Conservation (phyloP, 441 rosid species). For the Isatis lusitanica region DNA sequence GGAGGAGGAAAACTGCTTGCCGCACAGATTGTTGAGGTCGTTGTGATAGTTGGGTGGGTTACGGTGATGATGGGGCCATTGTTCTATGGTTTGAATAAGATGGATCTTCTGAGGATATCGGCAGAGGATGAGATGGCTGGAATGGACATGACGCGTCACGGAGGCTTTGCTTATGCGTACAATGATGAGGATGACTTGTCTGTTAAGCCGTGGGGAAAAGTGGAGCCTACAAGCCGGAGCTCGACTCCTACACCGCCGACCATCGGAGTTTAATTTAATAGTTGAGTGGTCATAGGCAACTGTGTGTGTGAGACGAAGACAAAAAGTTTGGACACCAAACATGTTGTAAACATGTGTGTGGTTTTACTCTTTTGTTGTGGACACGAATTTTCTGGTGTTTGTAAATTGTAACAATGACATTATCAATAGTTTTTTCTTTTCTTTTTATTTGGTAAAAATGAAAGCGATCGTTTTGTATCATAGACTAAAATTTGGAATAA, state of each 20-base stretch:
- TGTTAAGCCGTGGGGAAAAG: slow-evolving; percentile 34
- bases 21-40: slow-evolving; percentile 45
- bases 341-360: slow-evolving; percentile 10
- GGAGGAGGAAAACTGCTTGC: slow-evolving; percentile 52
- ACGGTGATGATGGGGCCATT: slow-evolving; percentile 53
- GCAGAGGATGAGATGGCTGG: slow-evolving; percentile 54
- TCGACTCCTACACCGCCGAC: slow-evolving; percentile 28
- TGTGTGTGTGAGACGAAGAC: not conserved
- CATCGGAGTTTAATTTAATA: slow-evolving; percentile 2
- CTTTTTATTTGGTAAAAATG: not conserved
- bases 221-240: slow-evolving; percentile 41
- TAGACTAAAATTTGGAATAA: not conserved
- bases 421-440: not conserved
- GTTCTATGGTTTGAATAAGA: slow-evolving; percentile 44
- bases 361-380: not conserved
- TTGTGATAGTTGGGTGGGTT: slow-evolving; percentile 50
- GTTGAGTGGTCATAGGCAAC: not conserved
- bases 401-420: not conserved
- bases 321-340: slow-evolving; percentile 5
- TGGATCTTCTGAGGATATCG: slow-evolving; percentile 47
- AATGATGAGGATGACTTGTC: slow-evolving; percentile 52
- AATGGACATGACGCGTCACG: slow-evolving; percentile 56
- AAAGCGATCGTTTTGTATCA: not conserved
- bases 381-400: not conserved
- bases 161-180: slow-evolving; percentile 56